Percentiles rank a stretch among this genome's conserved stretches.
These are phyloP conservation scores for Sugiyamaella qingdaonensis DNA, from an alignment of 805 yeast genomes.

Conservation along the genomic window DNA sequence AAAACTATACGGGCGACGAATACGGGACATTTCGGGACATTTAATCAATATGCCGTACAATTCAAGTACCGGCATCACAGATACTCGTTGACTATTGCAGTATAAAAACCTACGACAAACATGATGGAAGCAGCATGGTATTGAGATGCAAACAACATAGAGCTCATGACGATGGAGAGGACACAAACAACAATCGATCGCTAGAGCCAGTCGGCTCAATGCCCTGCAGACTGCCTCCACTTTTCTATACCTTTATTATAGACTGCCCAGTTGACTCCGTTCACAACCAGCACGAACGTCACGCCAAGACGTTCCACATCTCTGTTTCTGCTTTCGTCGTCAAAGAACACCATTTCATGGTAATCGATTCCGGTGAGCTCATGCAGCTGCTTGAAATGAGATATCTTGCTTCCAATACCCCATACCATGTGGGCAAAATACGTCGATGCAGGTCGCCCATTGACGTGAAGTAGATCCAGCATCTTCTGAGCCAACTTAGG, in stretches of 20 bases:
- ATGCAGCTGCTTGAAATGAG: conserved; percentile 51
- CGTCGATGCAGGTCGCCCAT: conserved; percentile 47
- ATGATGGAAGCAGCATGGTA: too few species aligned
- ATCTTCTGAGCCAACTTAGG: conserved; percentile 71
- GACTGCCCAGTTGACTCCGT: conserved; percentile 57
- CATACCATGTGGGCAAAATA: conserved; percentile 42
- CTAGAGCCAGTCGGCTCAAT: too few species aligned
- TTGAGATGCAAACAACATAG: too few species aligned
- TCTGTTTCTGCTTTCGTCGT: conserved; percentile 72
- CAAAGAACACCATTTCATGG: conserved; percentile 60
- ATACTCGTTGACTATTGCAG: too few species aligned
- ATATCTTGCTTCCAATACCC: conserved; percentile 46
- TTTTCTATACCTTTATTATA: conserved; percentile 37
- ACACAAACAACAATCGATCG: too few species aligned
- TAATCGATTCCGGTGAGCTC: conserved; percentile 44
- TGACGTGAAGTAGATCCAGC: conserved; percentile 49
- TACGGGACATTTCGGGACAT: too few species aligned
- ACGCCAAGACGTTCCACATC: conserved; percentile 74
- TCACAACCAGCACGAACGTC: conserved; percentile 58
- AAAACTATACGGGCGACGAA: too few species aligned
- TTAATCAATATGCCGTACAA: too few species aligned
- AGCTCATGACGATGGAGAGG: too few species aligned
- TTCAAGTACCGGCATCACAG: too few species aligned
- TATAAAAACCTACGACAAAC: too few species aligned
- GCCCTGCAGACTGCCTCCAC: conserved; percentile 13